A percentile compares a stretch with the other conserved stretches of the same genome.
phyloP scores from a whole-genome alignment of 2,329 filamentous ascomycete species.

The Biscogniauxia sp. region DNA sequence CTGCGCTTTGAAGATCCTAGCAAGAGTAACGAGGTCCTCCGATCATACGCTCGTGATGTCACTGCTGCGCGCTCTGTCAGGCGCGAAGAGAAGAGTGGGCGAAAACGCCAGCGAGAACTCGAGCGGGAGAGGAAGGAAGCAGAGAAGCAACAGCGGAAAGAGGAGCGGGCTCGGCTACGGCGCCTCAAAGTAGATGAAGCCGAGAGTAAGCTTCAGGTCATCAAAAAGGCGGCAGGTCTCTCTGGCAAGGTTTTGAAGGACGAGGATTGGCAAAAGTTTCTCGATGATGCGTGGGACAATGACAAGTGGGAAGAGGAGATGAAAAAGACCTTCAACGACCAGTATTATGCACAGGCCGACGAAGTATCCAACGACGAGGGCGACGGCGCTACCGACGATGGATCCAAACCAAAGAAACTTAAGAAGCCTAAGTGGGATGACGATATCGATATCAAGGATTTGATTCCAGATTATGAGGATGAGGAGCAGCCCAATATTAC shows the following conservation, averaged over 20 bases:
- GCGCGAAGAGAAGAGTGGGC: constrained; percentile 73
- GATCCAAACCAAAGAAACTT: constrained; percentile 56
- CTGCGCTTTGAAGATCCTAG: constrained; percentile 90
- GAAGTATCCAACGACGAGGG: constrained; percentile 59
- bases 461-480: constrained; percentile 82
- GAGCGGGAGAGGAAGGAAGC: constrained; percentile 76
- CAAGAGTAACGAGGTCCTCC: constrained; percentile 82
- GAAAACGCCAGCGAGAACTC: constrained; percentile 75
- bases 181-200: constrained; percentile 90
- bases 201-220: constrained; percentile 79
- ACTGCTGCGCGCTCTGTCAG: constrained; percentile 80
- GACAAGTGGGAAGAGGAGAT: constrained; percentile 89
- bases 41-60: constrained; percentile 85
- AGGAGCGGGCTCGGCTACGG: constrained; percentile 78
- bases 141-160: constrained; percentile 71
- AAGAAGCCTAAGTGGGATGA: constrained; percentile 94
- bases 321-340: constrained; percentile 81
- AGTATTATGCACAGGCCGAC: constrained; percentile 77
- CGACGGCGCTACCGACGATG: constrained; percentile 49
- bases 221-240: constrained; percentile 84
- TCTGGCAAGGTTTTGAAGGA: constrained; percentile 64
- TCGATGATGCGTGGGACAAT: constrained; percentile 87
- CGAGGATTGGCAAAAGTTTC: constrained; percentile 78
- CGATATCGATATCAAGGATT: constrained; percentile 94
- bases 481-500: constrained; percentile 54